These are phyloP conservation scores for Boletus rubroflammeus DNA, from an alignment of 768 basidiomycete species.

Conservation along the genomic window DNA sequence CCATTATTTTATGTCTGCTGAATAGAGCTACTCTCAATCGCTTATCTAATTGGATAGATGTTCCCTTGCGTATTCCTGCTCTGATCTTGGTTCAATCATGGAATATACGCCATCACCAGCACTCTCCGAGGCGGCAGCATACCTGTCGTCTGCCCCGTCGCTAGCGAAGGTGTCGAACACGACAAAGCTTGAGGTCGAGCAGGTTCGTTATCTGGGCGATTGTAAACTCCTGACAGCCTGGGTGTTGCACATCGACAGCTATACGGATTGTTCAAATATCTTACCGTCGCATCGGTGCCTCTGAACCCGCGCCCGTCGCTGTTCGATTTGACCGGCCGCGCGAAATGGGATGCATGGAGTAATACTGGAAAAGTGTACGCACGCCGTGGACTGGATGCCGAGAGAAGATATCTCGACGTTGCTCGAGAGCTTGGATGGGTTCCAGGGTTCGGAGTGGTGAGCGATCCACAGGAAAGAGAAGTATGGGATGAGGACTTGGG, in stretches of 20 bases:
- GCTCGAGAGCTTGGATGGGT: constrained; percentile 70
- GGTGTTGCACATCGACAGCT: constrained; percentile 47
- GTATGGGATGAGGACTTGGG: constrained; percentile 44
- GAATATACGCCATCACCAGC: constrained; percentile 34
- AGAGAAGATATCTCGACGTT: constrained; percentile 64
- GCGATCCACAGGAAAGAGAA: constrained; percentile 23
- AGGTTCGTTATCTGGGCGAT: constrained; percentile 14
- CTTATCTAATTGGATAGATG: constrained; percentile 38
- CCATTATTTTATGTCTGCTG: constrained; percentile 10
- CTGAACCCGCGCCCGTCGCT: constrained; percentile 61
- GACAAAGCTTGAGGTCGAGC: constrained; percentile 71
- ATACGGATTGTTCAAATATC: constrained; percentile 80
- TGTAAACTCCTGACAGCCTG: constrained; percentile 15
- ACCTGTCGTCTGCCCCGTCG: constrained; percentile 56
- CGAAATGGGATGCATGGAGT: constrained; percentile 88
- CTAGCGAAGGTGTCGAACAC: constrained; percentile 52
- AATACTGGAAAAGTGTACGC: constrained; percentile 46
- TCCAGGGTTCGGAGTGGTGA: constrained; percentile 27
- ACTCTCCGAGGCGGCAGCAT: constrained; percentile 61
- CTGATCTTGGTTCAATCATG: constrained; percentile 14
- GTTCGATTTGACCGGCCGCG: constrained; percentile 74
- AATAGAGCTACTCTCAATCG: constrained; percentile 9
- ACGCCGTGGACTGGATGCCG: constrained; percentile 44
- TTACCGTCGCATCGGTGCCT: constrained; percentile 59
- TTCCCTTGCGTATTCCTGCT: background rate